Evolutionary conservation across 2,329 filamentous ascomycete species (phyloP).

Genomic region (Colletotrichum ledebouriae): DNA sequence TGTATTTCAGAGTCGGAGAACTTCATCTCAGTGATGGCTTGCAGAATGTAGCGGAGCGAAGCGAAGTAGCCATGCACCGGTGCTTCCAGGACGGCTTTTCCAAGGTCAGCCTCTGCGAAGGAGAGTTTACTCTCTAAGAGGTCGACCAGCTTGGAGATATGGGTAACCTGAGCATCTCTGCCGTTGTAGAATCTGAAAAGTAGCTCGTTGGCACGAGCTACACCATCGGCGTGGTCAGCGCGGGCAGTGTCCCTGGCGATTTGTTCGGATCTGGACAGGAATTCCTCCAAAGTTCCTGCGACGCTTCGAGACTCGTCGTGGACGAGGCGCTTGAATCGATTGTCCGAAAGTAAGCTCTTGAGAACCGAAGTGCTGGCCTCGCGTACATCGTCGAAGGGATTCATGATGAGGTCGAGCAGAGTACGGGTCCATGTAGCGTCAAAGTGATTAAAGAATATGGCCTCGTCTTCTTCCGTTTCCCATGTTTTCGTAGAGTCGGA

Average conservation of each 20-base stretch:
- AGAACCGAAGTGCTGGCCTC: slow-evolving; percentile 67
- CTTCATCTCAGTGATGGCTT: slow-evolving; percentile 59
- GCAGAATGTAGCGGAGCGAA: slow-evolving; percentile 71
- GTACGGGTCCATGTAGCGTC: slow-evolving; percentile 69
- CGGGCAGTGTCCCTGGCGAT: slow-evolving; percentile 79
- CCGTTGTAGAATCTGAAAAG: slow-evolving; percentile 70
- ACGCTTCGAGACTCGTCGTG: slow-evolving; percentile 27
- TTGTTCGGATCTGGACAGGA: slow-evolving; percentile 66
- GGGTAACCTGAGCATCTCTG: slow-evolving; percentile 57
- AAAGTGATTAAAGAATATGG: slow-evolving; percentile 57
- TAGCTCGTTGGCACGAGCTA: slow-evolving; percentile 81
- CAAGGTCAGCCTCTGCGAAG: slow-evolving; percentile 74
- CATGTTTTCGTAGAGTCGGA: slow-evolving; percentile 65
- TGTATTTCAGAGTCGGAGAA: slow-evolving; percentile 55
- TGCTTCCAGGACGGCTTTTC: slow-evolving; percentile 73
- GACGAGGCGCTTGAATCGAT: slow-evolving; percentile 48
- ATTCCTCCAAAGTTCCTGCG: slow-evolving; percentile 56
- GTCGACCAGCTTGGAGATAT: slow-evolving; percentile 70
- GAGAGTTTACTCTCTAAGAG: slow-evolving; percentile 75
- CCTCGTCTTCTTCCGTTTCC: slow-evolving; percentile 56
- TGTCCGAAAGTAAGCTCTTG: slow-evolving; percentile 60
- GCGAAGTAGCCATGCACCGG: slow-evolving; percentile 80
- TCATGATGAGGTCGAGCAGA: slow-evolving; percentile 83
- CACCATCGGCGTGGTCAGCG: slow-evolving; percentile 92
- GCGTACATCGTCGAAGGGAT: slow-evolving; percentile 94